Evolutionary conservation across 2,329 filamentous ascomycete genomes (phyloP).

Genomic region (Hypoxylon sp.): DNA sequence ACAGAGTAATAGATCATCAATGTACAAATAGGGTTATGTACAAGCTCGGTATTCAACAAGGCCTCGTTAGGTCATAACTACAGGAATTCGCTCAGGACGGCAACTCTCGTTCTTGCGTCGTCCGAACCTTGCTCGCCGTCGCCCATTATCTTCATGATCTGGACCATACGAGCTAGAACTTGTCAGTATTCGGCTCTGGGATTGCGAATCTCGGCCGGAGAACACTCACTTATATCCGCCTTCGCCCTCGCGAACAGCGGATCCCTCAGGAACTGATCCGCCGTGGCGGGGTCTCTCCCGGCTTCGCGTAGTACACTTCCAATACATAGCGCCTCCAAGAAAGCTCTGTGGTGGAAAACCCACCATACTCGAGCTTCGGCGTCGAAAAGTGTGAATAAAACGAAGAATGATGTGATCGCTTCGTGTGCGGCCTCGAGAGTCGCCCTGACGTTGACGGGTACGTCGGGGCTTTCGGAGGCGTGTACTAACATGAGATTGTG

Average conservation of each 20-base stretch:
- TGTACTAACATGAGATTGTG: constrained; percentile 86
- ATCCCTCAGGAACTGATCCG: constrained; percentile 63
- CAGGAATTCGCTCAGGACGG: constrained; percentile 69
- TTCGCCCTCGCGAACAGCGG: constrained; percentile 71
- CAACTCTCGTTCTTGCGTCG: constrained; percentile 69
- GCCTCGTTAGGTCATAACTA: constrained; percentile 24
- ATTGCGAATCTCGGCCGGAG: not conserved
- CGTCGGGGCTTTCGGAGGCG: constrained; percentile 74
- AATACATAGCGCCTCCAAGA: constrained; percentile 80
- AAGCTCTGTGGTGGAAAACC: constrained; percentile 85
- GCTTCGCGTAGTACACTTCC: constrained; percentile 69
- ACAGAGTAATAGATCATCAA: constrained; percentile 7
- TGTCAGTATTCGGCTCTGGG: constrained; percentile 22
- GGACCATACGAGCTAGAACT: constrained; percentile 68
- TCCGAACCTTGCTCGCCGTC: constrained; percentile 68
- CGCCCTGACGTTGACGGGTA: constrained; percentile 74
- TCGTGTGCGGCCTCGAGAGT: constrained; percentile 82
- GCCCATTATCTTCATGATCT: constrained; percentile 71
- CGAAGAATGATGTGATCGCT: constrained; percentile 79
- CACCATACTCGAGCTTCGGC: constrained; percentile 84
- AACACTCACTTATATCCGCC: constrained; percentile 69
- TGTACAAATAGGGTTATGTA: constrained; percentile 29
- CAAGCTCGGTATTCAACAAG: constrained; percentile 13
- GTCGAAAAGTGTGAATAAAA: constrained; percentile 76
- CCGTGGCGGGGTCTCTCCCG: constrained; percentile 59